phyloP scores from a whole-genome alignment of 164 flowering plant species.

The Piper betle region DNA sequence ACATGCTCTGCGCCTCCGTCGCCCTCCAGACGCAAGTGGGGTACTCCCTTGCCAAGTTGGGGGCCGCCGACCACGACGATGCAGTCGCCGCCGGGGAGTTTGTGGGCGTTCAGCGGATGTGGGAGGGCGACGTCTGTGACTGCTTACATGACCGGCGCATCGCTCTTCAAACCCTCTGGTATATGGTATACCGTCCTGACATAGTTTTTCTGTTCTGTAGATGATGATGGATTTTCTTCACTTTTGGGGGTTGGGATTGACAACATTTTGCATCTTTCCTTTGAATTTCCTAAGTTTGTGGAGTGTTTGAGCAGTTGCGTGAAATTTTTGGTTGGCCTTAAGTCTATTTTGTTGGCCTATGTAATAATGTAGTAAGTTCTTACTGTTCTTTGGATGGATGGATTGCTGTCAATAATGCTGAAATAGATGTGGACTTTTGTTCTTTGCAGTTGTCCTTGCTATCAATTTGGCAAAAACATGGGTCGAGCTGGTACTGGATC shows the following conservation, averaged over 20 bases:
- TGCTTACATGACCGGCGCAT: constrained; percentile 73
- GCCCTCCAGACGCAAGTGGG: constrained; percentile 70
- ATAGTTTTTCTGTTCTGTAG: background rate
- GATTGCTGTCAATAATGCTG: background rate
- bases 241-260: no score
- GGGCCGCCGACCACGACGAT: constrained; percentile 1
- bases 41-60: constrained; percentile 14
- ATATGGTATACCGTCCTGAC: background rate
- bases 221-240: background rate
- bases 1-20: constrained; percentile 77
- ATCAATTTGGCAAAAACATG: constrained; percentile 92
- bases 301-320: no score
- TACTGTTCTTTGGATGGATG: background rate
- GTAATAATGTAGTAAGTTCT: no score
- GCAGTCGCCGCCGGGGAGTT: constrained; percentile 22
- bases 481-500: constrained; percentile 73
- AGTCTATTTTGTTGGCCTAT: no score
- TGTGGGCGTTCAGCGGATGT: constrained; percentile 85
- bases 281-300: no score
- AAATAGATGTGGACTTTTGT: constrained; percentile 4
- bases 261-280: no score
- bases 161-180: constrained; percentile 63
- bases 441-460: constrained; percentile 78
- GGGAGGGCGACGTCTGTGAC: constrained; percentile 87
- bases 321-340: no score